Conservation (phyloP, 2,329 filamentous ascomycete genomes). For the Elsinoe necatrix region DNA sequence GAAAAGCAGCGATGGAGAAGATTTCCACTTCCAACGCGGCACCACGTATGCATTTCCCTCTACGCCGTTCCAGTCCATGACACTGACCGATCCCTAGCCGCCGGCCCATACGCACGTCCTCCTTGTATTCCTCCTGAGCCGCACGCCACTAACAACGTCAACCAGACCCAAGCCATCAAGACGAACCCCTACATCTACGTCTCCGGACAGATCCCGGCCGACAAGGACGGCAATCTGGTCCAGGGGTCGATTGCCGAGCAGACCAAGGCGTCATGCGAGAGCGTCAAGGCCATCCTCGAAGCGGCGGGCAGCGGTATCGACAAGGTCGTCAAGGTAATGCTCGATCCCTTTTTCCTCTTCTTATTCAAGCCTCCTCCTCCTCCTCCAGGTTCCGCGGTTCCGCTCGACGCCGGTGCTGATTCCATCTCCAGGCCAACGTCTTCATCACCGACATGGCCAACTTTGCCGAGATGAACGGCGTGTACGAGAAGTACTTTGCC, state of each 20-base stretch:
- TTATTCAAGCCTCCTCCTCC: no score
- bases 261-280: conserved; percentile 64
- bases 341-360: no score
- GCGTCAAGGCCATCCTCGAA: conserved; percentile 73
- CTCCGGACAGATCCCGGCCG: conserved; percentile 69
- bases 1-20: conserved; percentile 38
- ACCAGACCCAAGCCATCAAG: conserved; percentile 51
- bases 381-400: no score
- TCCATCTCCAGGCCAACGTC: conserved; percentile 44
- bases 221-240: conserved; percentile 52
- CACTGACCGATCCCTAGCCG: conserved; percentile 27
- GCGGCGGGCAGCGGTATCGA: conserved; percentile 70
- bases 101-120: conserved; percentile 35
- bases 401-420: neutral
- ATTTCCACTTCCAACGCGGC: conserved; percentile 34
- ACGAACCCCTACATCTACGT: conserved; percentile 61
- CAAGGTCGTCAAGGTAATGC: conserved; percentile 71
- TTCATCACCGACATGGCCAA: conserved; percentile 88
- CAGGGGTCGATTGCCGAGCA: conserved; percentile 59
- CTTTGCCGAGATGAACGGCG: conserved; percentile 78
- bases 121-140: neutral
- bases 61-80: neutral
- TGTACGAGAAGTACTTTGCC: conserved; percentile 65
- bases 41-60: conserved; percentile 29
- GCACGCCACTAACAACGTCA: neutral